These are phyloP conservation scores for Candida suzukii DNA, from an alignment of 805 yeast species.

Conservation along the genomic window DNA sequence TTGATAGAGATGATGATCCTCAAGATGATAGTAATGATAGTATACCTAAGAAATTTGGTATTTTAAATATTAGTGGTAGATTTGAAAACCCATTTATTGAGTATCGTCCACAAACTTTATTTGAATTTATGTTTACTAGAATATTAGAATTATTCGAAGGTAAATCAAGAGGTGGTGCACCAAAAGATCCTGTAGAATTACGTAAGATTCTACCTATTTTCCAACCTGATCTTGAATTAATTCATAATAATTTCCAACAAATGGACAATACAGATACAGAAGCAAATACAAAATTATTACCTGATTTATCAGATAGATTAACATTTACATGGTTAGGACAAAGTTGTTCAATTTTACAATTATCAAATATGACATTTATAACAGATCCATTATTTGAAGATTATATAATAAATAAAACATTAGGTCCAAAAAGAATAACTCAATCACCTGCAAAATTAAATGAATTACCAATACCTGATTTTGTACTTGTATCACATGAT, in stretches of 20 bases:
- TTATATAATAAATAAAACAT: constrained; percentile 47
- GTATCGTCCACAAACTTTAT: constrained; percentile 82
- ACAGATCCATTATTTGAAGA: constrained; percentile 82
- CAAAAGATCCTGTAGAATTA: constrained; percentile 38
- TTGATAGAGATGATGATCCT: constrained; percentile 2
- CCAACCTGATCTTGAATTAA: constrained; percentile 46
- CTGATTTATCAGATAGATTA: constrained; percentile 37
- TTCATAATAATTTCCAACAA: constrained; percentile 19
- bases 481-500: constrained; percentile 81
- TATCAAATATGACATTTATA: constrained; percentile 64
- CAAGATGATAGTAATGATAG: too few species aligned
- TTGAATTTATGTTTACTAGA: constrained; percentile 75
- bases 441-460: constrained; percentile 63
- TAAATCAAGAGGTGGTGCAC: constrained; percentile 53
- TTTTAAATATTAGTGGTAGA: constrained; percentile 60
- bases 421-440: constrained; percentile 84
- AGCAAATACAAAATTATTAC: constrained; percentile 13
- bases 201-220: constrained; percentile 51
- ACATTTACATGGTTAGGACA: constrained; percentile 92
- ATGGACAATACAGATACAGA: constrained; percentile 6
- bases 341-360: constrained; percentile 70
- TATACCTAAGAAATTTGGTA: constrained; percentile 11
- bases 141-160: constrained; percentile 62
- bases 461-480: constrained; percentile 61
- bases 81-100: constrained; percentile 89